Conservation (phyloP, 2,329 filamentous ascomycete genomes). For the Fusarium sp. region DNA sequence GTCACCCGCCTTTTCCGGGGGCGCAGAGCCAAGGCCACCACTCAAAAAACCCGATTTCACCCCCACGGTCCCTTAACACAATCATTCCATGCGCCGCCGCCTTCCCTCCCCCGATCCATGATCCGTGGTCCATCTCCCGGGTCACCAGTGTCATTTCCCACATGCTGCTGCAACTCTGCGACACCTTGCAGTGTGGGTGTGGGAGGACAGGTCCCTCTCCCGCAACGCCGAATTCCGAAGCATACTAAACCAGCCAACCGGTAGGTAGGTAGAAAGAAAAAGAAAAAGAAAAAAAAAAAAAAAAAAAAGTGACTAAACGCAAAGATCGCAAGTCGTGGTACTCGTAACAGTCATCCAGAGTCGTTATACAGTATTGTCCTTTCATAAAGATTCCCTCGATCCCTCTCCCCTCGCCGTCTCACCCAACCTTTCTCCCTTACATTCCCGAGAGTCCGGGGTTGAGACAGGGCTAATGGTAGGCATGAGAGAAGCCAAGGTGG, state of each 20-base stretch:
- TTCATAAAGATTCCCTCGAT: slow-evolving; percentile 1
- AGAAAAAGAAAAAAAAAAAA: background rate
- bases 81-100: slow-evolving; percentile 29
- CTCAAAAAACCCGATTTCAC: slow-evolving; percentile 26
- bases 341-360: slow-evolving; percentile 47
- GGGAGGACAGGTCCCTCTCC: slow-evolving; percentile 12
- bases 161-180: slow-evolving; percentile 20
- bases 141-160: slow-evolving; percentile 28
- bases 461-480: background rate
- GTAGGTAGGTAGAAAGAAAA: slow-evolving; percentile 1
- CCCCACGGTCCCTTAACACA: slow-evolving; percentile 24
- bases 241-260: slow-evolving; percentile 40
- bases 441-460: slow-evolving; percentile 9
- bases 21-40: slow-evolving; percentile 4
- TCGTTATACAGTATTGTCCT: slow-evolving; percentile 42
- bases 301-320: slow-evolving; percentile 35
- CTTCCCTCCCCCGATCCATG: slow-evolving; percentile 23
- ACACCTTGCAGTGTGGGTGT: slow-evolving; percentile 12
- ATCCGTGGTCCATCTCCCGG: slow-evolving; percentile 33
- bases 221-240: slow-evolving; percentile 46
- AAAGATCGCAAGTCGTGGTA: slow-evolving; percentile 40
- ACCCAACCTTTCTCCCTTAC: background rate
- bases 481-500: slow-evolving; percentile 4
- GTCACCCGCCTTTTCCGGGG: slow-evolving; percentile 2
- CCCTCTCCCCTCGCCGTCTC: slow-evolving; percentile 2